Conservation (phyloP, 2,329 filamentous ascomycete species). For the Dendrostoma leiphaemia region DNA sequence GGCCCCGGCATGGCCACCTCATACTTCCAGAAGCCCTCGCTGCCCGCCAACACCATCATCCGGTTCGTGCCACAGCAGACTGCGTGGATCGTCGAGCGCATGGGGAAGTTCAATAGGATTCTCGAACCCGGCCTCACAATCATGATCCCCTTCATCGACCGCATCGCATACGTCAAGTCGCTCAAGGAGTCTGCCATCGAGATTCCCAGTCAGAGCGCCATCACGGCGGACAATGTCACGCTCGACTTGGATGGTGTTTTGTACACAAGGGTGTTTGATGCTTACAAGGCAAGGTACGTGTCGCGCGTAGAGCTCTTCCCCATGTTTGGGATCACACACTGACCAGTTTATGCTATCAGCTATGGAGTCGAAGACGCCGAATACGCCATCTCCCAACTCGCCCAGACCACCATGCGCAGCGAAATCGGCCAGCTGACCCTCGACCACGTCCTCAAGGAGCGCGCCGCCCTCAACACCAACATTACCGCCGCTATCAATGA, state of each 20-base stretch:
- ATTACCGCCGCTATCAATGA: conserved; percentile 99
- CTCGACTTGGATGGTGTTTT: conserved; percentile 93
- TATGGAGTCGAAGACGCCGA: conserved; percentile 98
- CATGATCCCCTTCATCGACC: conserved; percentile 85
- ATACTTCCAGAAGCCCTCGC: conserved; percentile 73
- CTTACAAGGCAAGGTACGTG: conserved; percentile 88
- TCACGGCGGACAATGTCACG: conserved; percentile 97
- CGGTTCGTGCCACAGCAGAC: conserved; percentile 99
- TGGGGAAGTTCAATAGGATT: conserved; percentile 96
- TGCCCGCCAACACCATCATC: conserved; percentile 91
- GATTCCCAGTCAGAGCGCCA: conserved; percentile 95
- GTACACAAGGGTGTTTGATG: conserved; percentile 95
- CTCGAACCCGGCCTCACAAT: conserved; percentile 88
- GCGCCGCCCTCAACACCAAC: conserved; percentile 92
- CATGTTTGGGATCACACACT: neutral
- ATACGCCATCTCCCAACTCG: conserved; percentile 96
- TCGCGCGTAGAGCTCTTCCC: neutral
- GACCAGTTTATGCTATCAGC: conserved; percentile 42
- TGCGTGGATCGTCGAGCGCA: conserved; percentile 98
- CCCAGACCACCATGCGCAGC: conserved; percentile 97
- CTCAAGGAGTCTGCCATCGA: conserved; percentile 95
- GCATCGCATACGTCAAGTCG: conserved; percentile 96
- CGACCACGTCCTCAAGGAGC: conserved; percentile 97
- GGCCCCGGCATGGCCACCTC: conserved; percentile 54
- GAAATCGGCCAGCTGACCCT: conserved; percentile 96